A percentile compares a stretch with the other conserved stretches of the same genome.
phyloP scores from a whole-genome alignment of 1,284 basidiomycete genomes.

The Ustilago trichophora region DNA sequence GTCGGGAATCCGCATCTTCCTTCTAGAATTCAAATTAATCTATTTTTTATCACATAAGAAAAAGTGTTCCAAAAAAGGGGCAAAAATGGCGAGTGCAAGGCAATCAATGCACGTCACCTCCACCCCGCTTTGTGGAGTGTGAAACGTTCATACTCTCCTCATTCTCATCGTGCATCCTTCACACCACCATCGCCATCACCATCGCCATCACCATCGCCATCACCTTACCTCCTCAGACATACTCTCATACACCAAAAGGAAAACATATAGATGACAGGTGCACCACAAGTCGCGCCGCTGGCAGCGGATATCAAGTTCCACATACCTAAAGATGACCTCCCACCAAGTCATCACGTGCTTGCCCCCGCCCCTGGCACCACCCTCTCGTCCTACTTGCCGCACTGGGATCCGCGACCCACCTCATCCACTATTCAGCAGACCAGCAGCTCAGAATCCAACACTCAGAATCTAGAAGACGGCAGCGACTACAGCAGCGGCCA shows the following conservation, averaged over 20 bases:
- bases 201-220: too few species aligned
- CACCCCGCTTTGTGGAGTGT: too few species aligned
- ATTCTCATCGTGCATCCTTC: too few species aligned
- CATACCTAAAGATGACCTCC: conserved; percentile 12
- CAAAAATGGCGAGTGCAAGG: too few species aligned
- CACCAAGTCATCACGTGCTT: conserved; percentile 43
- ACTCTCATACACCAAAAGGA: not conserved
- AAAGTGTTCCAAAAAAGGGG: too few species aligned
- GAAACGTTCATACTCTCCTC: too few species aligned
- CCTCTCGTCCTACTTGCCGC: conserved; percentile 40
- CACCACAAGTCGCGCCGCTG: conserved; percentile 2
- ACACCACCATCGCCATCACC: too few species aligned
- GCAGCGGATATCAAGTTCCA: conserved; percentile 15
- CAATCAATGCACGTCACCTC: too few species aligned
- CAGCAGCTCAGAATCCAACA: not conserved
- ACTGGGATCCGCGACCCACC: conserved; percentile 35
- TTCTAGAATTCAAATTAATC: not conserved
- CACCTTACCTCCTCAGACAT: too few species aligned
- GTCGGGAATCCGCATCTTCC: not conserved
- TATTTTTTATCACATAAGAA: too few species aligned
- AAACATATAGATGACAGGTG: not conserved
- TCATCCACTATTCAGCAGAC: too few species aligned
- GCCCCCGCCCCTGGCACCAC: conserved; percentile 45
- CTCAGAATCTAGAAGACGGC: not conserved
- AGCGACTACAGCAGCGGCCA: not conserved